Conservation (phyloP, 768 basidiomycete genomes). For the Daedaleopsis sinensis region DNA sequence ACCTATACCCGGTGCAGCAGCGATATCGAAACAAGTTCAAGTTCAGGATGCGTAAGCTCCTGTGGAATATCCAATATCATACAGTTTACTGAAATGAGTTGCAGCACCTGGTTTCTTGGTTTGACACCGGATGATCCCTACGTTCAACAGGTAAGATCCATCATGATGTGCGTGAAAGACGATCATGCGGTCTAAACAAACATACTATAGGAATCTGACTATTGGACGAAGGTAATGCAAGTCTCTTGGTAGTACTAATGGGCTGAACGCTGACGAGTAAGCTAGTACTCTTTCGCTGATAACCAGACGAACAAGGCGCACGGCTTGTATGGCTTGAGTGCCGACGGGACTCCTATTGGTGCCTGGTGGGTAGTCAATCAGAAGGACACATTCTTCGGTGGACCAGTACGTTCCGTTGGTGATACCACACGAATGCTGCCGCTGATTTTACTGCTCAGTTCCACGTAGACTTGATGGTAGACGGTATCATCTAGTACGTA, state of each 20-base stretch:
- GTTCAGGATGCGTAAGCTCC: constrained; percentile 29
- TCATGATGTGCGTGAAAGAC: background rate
- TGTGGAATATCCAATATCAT: background rate
- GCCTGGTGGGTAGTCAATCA: constrained; percentile 36
- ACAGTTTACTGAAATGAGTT: background rate
- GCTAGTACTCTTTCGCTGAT: constrained; percentile 32
- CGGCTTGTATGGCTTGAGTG: constrained; percentile 21
- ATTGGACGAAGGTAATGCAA: constrained; percentile 28
- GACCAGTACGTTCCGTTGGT: constrained; percentile 8
- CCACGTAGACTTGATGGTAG: constrained; percentile 23
- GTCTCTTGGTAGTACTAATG: background rate
- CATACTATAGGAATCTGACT: constrained; percentile 28
- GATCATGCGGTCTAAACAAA: background rate
- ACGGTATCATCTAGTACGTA: constrained; percentile 23
- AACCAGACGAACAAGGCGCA: constrained; percentile 36
- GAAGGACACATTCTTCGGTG: constrained; percentile 29
- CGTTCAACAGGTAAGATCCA: constrained; percentile 23
- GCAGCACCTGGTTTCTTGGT: constrained; percentile 34
- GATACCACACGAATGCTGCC: background rate
- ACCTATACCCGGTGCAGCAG: constrained; percentile 24
- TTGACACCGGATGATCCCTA: constrained; percentile 27
- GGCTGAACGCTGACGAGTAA: background rate
- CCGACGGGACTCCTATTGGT: constrained; percentile 21
- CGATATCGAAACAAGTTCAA: constrained; percentile 21
- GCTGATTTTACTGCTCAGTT: constrained; percentile 1